Evolutionary conservation across 2,329 filamentous ascomycete genomes (phyloP), one percentile per base, ranked within the genome.

Genomic region (Trichocomaceae sp.): DNA sequence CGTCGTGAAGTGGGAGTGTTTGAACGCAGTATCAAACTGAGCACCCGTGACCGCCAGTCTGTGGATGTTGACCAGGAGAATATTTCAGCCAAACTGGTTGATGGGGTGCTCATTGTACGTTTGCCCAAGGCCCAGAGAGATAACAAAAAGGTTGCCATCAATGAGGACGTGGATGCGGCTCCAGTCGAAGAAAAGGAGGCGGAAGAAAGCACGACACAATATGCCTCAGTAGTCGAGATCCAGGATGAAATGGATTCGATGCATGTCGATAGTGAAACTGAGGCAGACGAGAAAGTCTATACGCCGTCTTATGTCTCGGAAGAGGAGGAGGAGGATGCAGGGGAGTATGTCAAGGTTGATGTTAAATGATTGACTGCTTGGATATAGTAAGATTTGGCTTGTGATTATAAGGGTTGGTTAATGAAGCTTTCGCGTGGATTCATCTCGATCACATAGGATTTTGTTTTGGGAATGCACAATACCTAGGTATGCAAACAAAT

Each of bases 1-100:
- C 86, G 90, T 78, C 79, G 87, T 50, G 83, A 83, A 65, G 80
- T 90, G 2, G 89, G 89, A 22, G 76, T 84, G 19, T 93, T 95
- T 62, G 83, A 89, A 71, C 79, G 87, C 56, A 83, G 80, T 63
- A 75, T 95, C 47, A 77, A 78, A 26, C 75, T 95, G 23, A 45
- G 79, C 69, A 44, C 66, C 53, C 13, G 74, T 50, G 74, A 75
- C 8, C 77, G 77, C 29, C 80, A 81, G 29, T 83, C 84, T n/a
- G 45, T 41, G 7, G 77, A 80, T 59, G 75, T 93, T 15, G 85
- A 90, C 62, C 80, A 77, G 1, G 79, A 85, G 48, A 77, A 72
- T 22, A 92, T 93, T 64, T 79, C 77, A 2, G 88, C 88, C 2
- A 89, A 83, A 72, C 78, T 95, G 72, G 86, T 90, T 69, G 86